A percentile compares a stretch with the other conserved stretches of the same genome.
Evolutionary conservation across 768 basidiomycete species (phyloP).

Genomic region (Phanerochaete carnosa): DNA sequence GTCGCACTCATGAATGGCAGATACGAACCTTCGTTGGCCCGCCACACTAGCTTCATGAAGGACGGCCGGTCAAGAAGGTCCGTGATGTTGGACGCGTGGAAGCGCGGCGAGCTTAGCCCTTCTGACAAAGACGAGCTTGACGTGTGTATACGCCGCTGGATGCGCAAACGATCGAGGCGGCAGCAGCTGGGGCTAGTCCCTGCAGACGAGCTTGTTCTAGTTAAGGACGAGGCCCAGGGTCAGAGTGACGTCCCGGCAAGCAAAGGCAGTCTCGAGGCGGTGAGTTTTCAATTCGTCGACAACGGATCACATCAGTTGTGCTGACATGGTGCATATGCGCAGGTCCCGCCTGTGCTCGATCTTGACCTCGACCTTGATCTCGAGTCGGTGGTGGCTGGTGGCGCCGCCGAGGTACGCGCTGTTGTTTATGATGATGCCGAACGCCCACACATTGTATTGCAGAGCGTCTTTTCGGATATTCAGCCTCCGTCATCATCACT

Average conservation of each 20-base stretch:
- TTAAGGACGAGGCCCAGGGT: neutral
- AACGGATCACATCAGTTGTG: neutral
- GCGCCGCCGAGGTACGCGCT: neutral
- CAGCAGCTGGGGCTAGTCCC: conserved; percentile 16
- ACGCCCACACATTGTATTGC: neutral
- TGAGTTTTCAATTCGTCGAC: neutral
- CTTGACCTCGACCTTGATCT: neutral
- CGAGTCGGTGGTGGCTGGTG: neutral
- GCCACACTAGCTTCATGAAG: conserved; percentile 54
- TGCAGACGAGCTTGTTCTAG: neutral
- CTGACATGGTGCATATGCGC: neutral
- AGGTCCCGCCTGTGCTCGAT: neutral
- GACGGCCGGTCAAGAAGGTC: conserved; percentile 48
- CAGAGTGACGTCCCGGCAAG: neutral
- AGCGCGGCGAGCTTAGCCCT: conserved; percentile 35
- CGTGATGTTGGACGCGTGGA: conserved; percentile 31
- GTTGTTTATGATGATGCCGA: neutral
- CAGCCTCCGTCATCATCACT: conserved; percentile 23
- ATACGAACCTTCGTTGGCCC: conserved; percentile 49
- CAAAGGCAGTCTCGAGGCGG: neutral
- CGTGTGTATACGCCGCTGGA: conserved; percentile 29
- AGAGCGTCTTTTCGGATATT: conserved; percentile 16
- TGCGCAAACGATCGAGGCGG: conserved; percentile 20
- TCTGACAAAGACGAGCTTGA: conserved; percentile 37
- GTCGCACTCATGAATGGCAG: conserved; percentile 51